Evolutionary conservation across 2,329 filamentous ascomycete genomes (phyloP).

Genomic region (Gremmenia infestans): DNA sequence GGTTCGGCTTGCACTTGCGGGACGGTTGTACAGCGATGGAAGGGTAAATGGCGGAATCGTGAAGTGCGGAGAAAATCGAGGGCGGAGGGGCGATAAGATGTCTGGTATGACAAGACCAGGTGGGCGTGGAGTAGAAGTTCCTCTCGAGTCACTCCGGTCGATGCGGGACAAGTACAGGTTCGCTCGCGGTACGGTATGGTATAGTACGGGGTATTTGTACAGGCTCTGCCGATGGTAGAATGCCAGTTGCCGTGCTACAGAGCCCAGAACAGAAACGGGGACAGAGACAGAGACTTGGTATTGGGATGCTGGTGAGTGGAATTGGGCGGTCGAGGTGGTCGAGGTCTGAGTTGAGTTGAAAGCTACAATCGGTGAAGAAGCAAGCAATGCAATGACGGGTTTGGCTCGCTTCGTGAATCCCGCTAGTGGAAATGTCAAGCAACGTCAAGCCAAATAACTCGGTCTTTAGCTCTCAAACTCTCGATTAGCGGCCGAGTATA

Average conservation of each 20-base stretch:
- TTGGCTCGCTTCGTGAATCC: too few relatives aligned
- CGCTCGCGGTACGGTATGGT: too few relatives aligned
- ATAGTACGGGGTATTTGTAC: too few relatives aligned
- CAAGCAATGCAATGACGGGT: too few relatives aligned
- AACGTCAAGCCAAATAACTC: too few relatives aligned
- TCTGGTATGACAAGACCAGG: conserved; percentile 7
- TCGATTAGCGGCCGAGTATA: too few relatives aligned
- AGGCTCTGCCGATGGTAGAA: neutral
- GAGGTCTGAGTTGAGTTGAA: neutral
- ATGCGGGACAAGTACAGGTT: neutral
- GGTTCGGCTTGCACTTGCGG: conserved; percentile 22
- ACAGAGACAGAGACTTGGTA: neutral
- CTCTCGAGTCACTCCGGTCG: neutral
- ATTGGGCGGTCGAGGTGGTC: neutral
- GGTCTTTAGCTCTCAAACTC: too few relatives aligned
- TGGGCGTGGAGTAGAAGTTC: neutral
- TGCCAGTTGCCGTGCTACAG: neutral
- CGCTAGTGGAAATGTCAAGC: too few relatives aligned
- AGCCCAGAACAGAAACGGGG: neutral
- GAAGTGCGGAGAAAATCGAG: conserved; percentile 7
- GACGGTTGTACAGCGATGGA: conserved; percentile 19
- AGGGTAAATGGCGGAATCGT: conserved; percentile 11
- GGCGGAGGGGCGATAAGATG: conserved; percentile 3
- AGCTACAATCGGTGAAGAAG: neutral
- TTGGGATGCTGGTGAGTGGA: neutral